Conservation (phyloP, 441 rosid species). For the Metrosideros polymorpha region DNA sequence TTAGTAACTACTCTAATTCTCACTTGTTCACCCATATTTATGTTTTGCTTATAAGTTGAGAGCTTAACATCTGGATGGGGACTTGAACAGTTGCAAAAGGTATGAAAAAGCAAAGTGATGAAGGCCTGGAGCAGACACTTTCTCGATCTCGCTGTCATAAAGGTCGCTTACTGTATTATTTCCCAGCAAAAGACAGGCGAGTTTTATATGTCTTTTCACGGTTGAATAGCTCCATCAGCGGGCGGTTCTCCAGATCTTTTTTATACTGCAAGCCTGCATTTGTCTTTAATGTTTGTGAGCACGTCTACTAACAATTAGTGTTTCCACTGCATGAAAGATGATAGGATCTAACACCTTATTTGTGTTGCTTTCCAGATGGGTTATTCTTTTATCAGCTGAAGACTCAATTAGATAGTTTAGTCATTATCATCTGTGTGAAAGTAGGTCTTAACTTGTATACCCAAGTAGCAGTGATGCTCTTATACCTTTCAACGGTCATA, state of each 20-base stretch:
- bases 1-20: neutral
- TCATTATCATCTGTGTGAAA: neutral
- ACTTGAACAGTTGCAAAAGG: slow-evolving; percentile 47
- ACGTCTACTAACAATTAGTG: neutral
- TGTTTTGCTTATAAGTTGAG: neutral
- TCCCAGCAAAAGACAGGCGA: slow-evolving; percentile 62
- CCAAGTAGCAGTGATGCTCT: neutral
- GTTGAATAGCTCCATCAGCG: neutral
- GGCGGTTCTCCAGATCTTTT: neutral
- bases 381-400: neutral
- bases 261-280: neutral
- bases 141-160: slow-evolving; percentile 75
- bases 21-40: neutral
- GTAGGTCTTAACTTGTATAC: neutral
- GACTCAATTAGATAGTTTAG: neutral
- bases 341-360: neutral
- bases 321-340: neutral
- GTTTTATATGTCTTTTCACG: neutral
- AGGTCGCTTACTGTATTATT: slow-evolving; percentile 90
- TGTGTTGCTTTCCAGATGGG: neutral
- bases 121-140: slow-evolving; percentile 65
- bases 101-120: slow-evolving; percentile 26
- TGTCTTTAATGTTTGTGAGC: neutral
- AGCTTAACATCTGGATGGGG: neutral
- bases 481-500: neutral